Conservation (phyloP, 2,329 filamentous ascomycete species). For the Sphaerulina vaccinii region DNA sequence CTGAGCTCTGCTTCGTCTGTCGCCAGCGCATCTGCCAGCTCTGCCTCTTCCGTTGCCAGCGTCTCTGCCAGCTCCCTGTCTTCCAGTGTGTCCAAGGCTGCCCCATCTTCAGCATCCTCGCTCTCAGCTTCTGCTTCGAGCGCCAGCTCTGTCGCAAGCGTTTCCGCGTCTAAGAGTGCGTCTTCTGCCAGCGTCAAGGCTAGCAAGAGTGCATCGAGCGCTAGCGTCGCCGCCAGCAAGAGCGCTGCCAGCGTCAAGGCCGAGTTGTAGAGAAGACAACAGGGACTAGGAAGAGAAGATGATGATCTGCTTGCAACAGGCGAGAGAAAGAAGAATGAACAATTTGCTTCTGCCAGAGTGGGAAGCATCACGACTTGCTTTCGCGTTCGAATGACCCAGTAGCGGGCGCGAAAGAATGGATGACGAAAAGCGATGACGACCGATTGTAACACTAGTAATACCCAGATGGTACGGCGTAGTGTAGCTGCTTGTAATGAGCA, state of each 20-base stretch:
- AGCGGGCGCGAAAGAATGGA: constrained; percentile 20
- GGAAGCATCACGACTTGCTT: constrained; percentile 36
- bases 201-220: constrained; percentile 34
- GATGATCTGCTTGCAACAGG: background rate
- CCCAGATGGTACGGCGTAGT: constrained; percentile 21
- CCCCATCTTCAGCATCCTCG: constrained; percentile 25
- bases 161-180: constrained; percentile 36
- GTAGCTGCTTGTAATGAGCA: constrained; percentile 1
- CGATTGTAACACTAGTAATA: constrained; percentile 22
- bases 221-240: constrained; percentile 32
- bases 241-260: constrained; percentile 32
- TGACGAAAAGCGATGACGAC: constrained; percentile 23
- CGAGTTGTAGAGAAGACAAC: constrained; percentile 11
- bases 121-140: constrained; percentile 35
- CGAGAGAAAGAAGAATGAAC: constrained; percentile 2
- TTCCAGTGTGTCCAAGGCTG: constrained; percentile 35
- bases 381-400: constrained; percentile 14
- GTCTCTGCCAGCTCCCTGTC: constrained; percentile 33
- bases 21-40: constrained; percentile 26
- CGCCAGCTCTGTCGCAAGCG: constrained; percentile 32
- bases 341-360: constrained; percentile 15
- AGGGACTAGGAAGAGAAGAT: background rate
- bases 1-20: constrained; percentile 37
- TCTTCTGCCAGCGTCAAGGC: constrained; percentile 30
- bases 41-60: constrained; percentile 35